phyloP scores from a whole-genome alignment of 2,329 filamentous ascomycete species.

The Fusarium buxicola region DNA sequence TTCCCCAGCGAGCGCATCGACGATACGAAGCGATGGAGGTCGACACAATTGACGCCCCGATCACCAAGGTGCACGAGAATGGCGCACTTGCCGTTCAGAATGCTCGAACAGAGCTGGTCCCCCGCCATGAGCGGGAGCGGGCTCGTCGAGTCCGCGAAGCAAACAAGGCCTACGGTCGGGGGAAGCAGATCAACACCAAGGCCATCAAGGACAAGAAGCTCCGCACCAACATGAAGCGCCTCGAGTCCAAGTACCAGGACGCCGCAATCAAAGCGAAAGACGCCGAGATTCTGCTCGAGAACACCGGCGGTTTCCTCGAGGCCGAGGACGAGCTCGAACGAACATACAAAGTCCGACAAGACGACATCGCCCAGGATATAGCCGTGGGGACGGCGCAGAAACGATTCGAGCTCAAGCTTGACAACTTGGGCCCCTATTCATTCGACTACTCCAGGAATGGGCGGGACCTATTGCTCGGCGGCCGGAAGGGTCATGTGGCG shows the following conservation, averaged over 20 bases:
- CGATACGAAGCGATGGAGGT: constrained; percentile 52
- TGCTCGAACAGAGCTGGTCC: constrained; percentile 63
- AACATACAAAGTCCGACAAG: constrained; percentile 92
- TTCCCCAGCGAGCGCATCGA: constrained; percentile 29
- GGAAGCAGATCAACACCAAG: constrained; percentile 77
- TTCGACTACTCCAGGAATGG: constrained; percentile 93
- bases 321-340: constrained; percentile 88
- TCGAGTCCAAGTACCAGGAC: constrained; percentile 86
- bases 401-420: constrained; percentile 88
- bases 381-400: constrained; percentile 90
- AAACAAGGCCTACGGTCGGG: constrained; percentile 85
- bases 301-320: constrained; percentile 86
- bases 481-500: constrained; percentile 93
- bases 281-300: constrained; percentile 93
- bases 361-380: constrained; percentile 81
- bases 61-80: constrained; percentile 59
- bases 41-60: constrained; percentile 51
- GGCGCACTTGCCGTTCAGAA: constrained; percentile 64
- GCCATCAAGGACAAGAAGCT: constrained; percentile 90
- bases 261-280: constrained; percentile 89
- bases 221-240: constrained; percentile 78
- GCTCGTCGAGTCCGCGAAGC: constrained; percentile 69
- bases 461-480: constrained; percentile 83
- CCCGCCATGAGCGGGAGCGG: constrained; percentile 64
- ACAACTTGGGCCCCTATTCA: constrained; percentile 85